phyloP scores from a whole-genome alignment of 768 basidiomycete species.

The Tylopilus rubrobrunneus region DNA sequence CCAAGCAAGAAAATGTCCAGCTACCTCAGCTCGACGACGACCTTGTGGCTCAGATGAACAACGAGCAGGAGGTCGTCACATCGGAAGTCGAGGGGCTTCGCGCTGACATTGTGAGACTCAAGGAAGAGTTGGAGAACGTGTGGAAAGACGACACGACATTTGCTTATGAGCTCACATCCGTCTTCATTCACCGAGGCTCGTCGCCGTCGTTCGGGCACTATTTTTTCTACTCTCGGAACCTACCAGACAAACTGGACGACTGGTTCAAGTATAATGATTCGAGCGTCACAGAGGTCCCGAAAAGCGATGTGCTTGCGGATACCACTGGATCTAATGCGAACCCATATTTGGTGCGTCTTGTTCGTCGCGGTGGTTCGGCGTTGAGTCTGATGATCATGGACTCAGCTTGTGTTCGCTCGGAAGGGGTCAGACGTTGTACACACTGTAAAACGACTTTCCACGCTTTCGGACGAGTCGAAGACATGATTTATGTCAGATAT shows the following conservation, averaged over 20 bases:
- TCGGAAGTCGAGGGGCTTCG: conserved; percentile 57
- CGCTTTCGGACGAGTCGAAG: conserved; percentile 24
- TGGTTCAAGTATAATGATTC: conserved; percentile 99
- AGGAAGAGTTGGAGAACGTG: conserved; percentile 64
- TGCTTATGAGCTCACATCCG: conserved; percentile 88
- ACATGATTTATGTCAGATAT: conserved; percentile 29
- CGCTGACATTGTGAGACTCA: conserved; percentile 47
- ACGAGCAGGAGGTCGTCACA: conserved; percentile 51
- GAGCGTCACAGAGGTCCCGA: conserved; percentile 68
- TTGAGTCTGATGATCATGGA: conserved; percentile 1
- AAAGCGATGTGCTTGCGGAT: conserved; percentile 83
- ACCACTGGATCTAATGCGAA: conserved; percentile 90
- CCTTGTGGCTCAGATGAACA: conserved; percentile 46
- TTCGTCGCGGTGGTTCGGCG: background rate
- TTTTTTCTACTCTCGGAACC: conserved; percentile 89
- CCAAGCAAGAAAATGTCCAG: conserved; percentile 40
- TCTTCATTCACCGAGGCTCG: conserved; percentile 91
- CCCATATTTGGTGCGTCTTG: conserved; percentile 71
- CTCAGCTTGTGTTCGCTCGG: conserved; percentile 77
- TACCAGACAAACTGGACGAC: conserved; percentile 73
- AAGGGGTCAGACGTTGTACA: conserved; percentile 77
- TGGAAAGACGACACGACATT: conserved; percentile 68
- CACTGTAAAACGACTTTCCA: conserved; percentile 66
- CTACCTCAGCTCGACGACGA: conserved; percentile 58
- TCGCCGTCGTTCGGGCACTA: conserved; percentile 90